Conservation (phyloP, 176 grass and related monocot species). For the Thinopyrum elongatum region DNA sequence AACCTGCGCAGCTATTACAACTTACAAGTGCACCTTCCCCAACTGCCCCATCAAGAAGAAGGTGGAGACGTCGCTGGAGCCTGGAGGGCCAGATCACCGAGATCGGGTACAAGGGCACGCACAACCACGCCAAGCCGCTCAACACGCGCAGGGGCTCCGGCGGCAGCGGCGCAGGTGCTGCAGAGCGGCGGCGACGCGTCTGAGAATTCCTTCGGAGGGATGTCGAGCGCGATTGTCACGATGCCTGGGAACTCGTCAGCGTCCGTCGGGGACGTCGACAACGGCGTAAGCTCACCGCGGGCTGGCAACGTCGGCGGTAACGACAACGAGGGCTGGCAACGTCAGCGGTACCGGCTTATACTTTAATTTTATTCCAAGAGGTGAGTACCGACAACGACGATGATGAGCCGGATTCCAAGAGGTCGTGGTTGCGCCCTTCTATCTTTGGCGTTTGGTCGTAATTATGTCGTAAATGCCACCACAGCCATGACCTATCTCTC, state of each 20-base stretch:
- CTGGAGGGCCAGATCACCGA: constrained; percentile 96
- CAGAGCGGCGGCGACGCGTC: constrained; percentile 41
- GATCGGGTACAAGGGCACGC: constrained; percentile 92
- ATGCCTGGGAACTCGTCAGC: constrained; percentile 81
- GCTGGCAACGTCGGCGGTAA: too few species aligned
- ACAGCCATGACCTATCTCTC: too few species aligned
- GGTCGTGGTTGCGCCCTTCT: constrained; percentile 24
- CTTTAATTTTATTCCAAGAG: too few species aligned
- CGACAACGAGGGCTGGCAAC: too few species aligned
- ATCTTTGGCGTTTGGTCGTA: too few species aligned
- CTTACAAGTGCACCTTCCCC: constrained; percentile 84
- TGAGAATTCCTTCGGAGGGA: constrained; percentile 54
- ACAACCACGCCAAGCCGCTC: constrained; percentile 85
- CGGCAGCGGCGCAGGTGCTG: constrained; percentile 25
- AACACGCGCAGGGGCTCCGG: constrained; percentile 49
- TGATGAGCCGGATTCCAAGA: constrained; percentile 77
- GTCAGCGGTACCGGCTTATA: too few species aligned
- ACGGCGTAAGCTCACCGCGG: constrained; percentile 30
- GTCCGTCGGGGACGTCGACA: constrained; percentile 77
- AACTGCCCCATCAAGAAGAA: constrained; percentile 96
- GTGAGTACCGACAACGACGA: constrained; percentile 61
- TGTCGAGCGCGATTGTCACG: neutral
- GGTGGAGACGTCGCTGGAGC: constrained; percentile 81
- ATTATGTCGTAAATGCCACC: too few species aligned
- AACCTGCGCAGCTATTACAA: constrained; percentile 98